Base-by-base conservation (phyloP, 2,329 filamentous ascomycete species). In the Aspergillus versicolor region DNA sequence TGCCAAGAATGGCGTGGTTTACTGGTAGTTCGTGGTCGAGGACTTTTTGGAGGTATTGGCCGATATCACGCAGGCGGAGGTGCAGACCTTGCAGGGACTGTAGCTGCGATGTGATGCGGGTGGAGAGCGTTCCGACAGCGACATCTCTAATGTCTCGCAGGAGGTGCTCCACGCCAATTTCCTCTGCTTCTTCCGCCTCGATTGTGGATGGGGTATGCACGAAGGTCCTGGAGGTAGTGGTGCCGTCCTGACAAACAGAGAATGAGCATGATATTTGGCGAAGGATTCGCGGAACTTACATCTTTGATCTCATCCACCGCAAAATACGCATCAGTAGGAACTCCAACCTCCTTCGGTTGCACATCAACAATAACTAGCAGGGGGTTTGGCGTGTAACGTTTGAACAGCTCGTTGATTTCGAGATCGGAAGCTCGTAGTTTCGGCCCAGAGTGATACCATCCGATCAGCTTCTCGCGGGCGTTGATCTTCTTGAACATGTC, bases 401-500 rank as follows among this genome's bases (percentile, higher is more conserved):
- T 99, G 86, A 99, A 97, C 58, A 99, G 86, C 80, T 99, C 94
- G 79, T 99, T 99, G 88, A 99, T 96, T 80, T 97, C 91, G 65
- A 99, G 81, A 82, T 99, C 94, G 45, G 94, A 97, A 55, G 92
- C 93, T 73, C 94, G 88, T 70, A 99, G 83, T 83, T 97, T 99
- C 40, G 94, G 94, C 42, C 94, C 94, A 19, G 94, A 96, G 79
- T 99, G 94, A 78, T 99, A 99, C 94, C 94, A 99, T 72, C 94
- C 94, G 83, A 99, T 95, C 75, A 99, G 84, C 86, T 97, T 97
- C 81, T 99, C 94, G 63, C 91, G 84, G 60, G 94, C 94, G 81
- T 99, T 99, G 83, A 99, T 92, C 81, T 97, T 97, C 83, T 99
- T 99, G 85, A 99, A 99, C 94, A 99, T 99, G 77, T 97, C 94